Evolutionary conservation across 805 yeast species (phyloP).

Genomic region (Starmera quercuum): DNA sequence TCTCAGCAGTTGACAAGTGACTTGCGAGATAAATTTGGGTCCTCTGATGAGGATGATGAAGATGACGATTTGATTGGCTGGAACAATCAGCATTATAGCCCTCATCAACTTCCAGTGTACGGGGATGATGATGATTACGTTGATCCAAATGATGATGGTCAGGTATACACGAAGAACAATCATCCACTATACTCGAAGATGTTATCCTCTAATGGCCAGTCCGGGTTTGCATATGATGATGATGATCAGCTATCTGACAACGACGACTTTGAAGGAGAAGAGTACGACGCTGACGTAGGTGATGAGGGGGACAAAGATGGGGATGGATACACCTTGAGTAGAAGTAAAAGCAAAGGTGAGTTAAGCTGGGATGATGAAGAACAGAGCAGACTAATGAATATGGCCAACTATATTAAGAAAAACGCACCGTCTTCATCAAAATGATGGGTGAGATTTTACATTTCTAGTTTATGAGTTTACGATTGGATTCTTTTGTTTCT

Average conservation of each 20-base stretch:
- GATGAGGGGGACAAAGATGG: slow-evolving; percentile 21
- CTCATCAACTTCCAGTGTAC: slow-evolving; percentile 6
- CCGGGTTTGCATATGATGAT: slow-evolving; percentile 14
- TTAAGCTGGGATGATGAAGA: slow-evolving; percentile 26
- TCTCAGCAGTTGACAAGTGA: slow-evolving; percentile 63
- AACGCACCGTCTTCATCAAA: slow-evolving; percentile 6
- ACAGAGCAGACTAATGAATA: slow-evolving; percentile 21
- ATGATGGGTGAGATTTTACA: too few species aligned
- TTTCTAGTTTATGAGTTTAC: too few species aligned
- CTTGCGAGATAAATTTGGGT: slow-evolving; percentile 48
- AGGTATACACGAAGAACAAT: slow-evolving; percentile 54
- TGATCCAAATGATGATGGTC: slow-evolving; percentile 79
- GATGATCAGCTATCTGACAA: slow-evolving; percentile 16
- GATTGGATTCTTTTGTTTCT: too few species aligned
- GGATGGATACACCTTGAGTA: slow-evolving; percentile 23
- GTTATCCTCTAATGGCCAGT: slow-evolving; percentile 19
- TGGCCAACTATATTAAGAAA: slow-evolving; percentile 22
- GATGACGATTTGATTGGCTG: slow-evolving; percentile 22
- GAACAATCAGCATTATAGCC: slow-evolving; percentile 5
- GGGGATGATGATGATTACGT: slow-evolving; percentile 55
- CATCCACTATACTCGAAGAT: slow-evolving; percentile 47
- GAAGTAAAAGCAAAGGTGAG: slow-evolving; percentile 30
- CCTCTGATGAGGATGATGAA: slow-evolving; percentile 39
- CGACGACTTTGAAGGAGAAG: slow-evolving; percentile 14
- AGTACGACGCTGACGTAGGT: slow-evolving; percentile 7